Percentiles rank a stretch among this genome's conserved stretches.
Evolutionary conservation across 2,329 filamentous ascomycete genomes (phyloP).

Genomic region (Chaetomium globosum): DNA sequence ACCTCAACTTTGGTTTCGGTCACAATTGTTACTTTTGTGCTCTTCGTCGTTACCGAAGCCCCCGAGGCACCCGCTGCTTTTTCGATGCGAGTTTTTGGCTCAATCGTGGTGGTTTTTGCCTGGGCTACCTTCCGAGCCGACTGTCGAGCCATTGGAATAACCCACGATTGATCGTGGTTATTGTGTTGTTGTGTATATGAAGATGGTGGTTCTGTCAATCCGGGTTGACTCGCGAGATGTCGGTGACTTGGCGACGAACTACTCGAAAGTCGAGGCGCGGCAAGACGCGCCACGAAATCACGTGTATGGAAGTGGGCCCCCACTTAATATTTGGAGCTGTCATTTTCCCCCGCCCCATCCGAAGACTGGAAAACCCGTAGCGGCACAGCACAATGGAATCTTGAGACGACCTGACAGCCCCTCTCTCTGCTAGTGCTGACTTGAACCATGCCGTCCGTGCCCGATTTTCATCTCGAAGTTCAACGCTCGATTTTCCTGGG

Average conservation of each 20-base stretch:
- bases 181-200: background rate
- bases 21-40: conserved; percentile 35
- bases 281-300: conserved; percentile 28
- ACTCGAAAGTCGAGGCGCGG: background rate
- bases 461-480: conserved; percentile 1
- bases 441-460: too few species aligned
- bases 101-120: conserved; percentile 3
- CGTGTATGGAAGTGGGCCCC: conserved; percentile 20
- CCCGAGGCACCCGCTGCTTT: conserved; percentile 31
- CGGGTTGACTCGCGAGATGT: background rate
- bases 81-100: conserved; percentile 25
- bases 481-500: background rate
- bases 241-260: too few species aligned
- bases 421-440: background rate
- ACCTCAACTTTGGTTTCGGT: conserved; percentile 42
- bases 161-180: conserved; percentile 1
- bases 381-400: background rate
- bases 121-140: conserved; percentile 27
- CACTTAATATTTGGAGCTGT: background rate
- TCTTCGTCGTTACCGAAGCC: conserved; percentile 19
- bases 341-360: background rate
- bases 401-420: background rate
- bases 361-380: background rate
- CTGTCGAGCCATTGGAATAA: conserved; percentile 25
- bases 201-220: background rate